Evolutionary conservation across 139 green algal species (phyloP), one percentile per base, ranked within the genome.

Genomic region (Zygnema circumcarinatum): DNA sequence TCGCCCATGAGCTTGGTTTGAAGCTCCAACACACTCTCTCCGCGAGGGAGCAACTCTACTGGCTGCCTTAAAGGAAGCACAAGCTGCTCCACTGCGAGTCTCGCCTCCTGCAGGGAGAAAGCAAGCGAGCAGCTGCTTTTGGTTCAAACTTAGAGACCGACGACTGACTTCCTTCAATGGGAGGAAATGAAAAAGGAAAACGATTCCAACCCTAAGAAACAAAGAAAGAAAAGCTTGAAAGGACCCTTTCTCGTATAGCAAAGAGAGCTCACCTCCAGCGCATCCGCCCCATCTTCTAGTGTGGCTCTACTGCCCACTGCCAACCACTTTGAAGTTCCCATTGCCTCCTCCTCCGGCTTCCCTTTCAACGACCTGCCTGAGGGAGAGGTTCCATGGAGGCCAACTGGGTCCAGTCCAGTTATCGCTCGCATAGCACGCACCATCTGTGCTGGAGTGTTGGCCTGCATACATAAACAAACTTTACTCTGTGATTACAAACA

Each of bases 361-460:
- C 84, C 75, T 22, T 38, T 88, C 16, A 2, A 2, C 7, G 1
- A 41, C 73, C 2, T 32, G 76, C 2, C 75, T 2, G 36, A 69
- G 74, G 32, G 1, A 1, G 41, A 38, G 68, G 75, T 74, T 38
- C 42, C 42, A 2, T 86, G 54, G 74, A 11, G 21, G 2, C 67
- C 39, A 36, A 90, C 16, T 29, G 87, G 7, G 81, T 89, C 83
- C 11, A 91, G 52, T 31, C 84, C 84, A 21, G 88, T 73, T 36
- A 91, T 91, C 7, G 87, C 81, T 25, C 87, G 68, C 35, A 91
- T 41, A 0, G 83, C 87, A 1, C 87, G 29, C 35, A 91, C 81
- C 87, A 91, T 89, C 67, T 91, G 87, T 16, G 87, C 1, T 82
- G 84, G 76, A 0, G 81, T 89, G 81, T 91, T 91, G 40, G 87